Evolutionary conservation across 176 grass and related monocot genomes (phyloP).

Genomic region (Aegilops tauschii): DNA sequence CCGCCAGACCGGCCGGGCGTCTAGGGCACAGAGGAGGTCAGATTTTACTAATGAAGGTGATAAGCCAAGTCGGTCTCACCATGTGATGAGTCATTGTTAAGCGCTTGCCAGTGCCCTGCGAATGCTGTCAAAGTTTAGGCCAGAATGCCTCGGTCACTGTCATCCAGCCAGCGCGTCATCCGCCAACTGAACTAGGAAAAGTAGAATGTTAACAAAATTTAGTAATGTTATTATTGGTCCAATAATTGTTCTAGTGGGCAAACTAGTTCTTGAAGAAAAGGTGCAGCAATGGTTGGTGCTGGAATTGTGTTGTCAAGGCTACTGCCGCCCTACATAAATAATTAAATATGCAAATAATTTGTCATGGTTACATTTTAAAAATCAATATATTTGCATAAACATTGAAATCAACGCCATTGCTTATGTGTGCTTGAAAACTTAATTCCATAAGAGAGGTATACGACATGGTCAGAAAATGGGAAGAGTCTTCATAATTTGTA

Average conservation of each 20-base stretch:
- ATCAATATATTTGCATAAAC: not conserved
- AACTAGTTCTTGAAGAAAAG: not conserved
- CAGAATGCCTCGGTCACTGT: not conserved
- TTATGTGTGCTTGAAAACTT: not conserved
- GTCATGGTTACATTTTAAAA: not conserved
- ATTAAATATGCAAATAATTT: slow-evolving; percentile 1
- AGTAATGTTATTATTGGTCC: not conserved
- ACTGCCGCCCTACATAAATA: not conserved
- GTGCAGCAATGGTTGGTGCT: not conserved
- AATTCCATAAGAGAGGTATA: not conserved
- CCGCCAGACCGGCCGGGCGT: not conserved
- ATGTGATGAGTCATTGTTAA: slow-evolving; percentile 38
- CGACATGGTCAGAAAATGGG: not conserved
- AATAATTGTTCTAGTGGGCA: not conserved
- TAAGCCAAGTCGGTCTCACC: not conserved
- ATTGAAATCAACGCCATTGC: not conserved
- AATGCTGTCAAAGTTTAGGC: slow-evolving; percentile 14
- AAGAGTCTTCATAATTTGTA: not conserved
- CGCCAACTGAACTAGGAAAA: not conserved
- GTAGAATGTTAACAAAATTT: not conserved
- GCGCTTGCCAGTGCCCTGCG: not conserved
- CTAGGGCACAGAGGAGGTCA: not conserved
- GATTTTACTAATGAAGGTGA: not conserved
- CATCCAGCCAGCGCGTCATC: not conserved
- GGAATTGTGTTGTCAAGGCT: not conserved